Evolutionary conservation across 441 rosid species (phyloP).

Genomic region (Macaranga tanarius): DNA sequence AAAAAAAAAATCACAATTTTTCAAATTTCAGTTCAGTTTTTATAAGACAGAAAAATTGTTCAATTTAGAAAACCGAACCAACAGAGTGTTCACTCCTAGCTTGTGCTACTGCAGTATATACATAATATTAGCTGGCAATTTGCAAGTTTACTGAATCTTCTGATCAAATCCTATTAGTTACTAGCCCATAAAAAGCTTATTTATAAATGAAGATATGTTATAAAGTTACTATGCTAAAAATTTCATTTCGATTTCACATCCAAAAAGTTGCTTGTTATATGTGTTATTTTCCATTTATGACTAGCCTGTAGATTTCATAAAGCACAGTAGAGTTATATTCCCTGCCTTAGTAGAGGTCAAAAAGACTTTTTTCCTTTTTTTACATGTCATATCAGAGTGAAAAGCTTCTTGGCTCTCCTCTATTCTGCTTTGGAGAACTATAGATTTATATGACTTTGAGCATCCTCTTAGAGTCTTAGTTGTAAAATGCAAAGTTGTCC

Average conservation of each 20-base stretch:
- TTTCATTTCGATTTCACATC: not conserved
- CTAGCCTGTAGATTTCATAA: too few relatives aligned
- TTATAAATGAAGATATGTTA: not conserved
- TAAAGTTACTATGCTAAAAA: not conserved
- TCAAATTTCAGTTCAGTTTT: too few relatives aligned
- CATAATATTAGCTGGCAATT: too few relatives aligned
- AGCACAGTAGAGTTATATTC: not conserved
- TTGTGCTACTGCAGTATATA: too few relatives aligned
- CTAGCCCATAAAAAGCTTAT: not conserved
- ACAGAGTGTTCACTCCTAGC: too few relatives aligned
- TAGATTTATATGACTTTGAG: not conserved
- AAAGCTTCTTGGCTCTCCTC: not conserved
- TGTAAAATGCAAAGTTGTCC: not conserved
- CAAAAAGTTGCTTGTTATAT: constrained; percentile 11
- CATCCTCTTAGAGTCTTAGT: constrained; percentile 1
- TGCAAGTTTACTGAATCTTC: not conserved
- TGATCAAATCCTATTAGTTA: not conserved
- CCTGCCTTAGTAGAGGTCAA: not conserved
- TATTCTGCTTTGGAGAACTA: not conserved
- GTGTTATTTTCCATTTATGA: not conserved
- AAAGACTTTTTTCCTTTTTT: not conserved
- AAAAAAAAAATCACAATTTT: too few relatives aligned
- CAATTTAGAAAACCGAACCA: too few relatives aligned
- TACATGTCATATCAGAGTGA: not conserved
- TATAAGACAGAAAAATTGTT: too few relatives aligned